These are phyloP conservation scores for Fusarium neocosmosporiellum DNA, from an alignment of 2,329 filamentous ascomycete genomes.

Conservation along the genomic window DNA sequence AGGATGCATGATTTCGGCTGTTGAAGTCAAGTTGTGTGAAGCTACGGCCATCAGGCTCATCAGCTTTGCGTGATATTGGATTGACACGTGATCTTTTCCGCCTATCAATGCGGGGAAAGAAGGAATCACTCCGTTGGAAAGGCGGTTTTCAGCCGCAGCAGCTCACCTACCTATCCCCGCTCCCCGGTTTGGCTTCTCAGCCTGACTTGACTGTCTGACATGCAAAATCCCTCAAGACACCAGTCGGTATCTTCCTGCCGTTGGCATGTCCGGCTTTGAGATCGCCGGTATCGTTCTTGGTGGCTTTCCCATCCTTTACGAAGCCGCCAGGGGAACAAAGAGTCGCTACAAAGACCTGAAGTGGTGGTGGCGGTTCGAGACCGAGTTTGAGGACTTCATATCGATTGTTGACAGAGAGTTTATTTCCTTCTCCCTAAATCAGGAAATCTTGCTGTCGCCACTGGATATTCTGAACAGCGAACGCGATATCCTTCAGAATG, in stretches of 20 bases:
- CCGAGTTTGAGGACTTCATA: constrained; percentile 9
- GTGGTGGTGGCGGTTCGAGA: constrained; percentile 15
- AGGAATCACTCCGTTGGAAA: neutral
- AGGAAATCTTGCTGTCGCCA: neutral
- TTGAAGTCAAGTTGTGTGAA: neutral
- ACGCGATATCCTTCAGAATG: neutral
- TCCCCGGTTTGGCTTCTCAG: neutral
- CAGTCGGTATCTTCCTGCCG: neutral
- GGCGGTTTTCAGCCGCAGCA: neutral
- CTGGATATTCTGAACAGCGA: neutral
- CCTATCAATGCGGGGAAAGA: neutral
- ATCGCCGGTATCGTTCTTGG: constrained; percentile 10
- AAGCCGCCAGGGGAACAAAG: neutral
- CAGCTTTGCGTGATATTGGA: neutral
- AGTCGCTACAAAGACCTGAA: neutral
- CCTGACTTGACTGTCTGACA: neutral
- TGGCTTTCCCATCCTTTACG: neutral
- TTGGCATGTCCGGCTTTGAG: constrained; percentile 11
- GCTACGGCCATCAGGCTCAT: neutral
- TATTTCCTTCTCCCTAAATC: constrained; percentile 1
- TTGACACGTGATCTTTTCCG: neutral
- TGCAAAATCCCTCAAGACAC: neutral
- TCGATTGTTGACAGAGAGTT: neutral
- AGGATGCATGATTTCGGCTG: neutral
- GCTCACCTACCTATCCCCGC: neutral